Conservation (phyloP, 2,329 filamentous ascomycete species). For the Aspergillus niger region DNA sequence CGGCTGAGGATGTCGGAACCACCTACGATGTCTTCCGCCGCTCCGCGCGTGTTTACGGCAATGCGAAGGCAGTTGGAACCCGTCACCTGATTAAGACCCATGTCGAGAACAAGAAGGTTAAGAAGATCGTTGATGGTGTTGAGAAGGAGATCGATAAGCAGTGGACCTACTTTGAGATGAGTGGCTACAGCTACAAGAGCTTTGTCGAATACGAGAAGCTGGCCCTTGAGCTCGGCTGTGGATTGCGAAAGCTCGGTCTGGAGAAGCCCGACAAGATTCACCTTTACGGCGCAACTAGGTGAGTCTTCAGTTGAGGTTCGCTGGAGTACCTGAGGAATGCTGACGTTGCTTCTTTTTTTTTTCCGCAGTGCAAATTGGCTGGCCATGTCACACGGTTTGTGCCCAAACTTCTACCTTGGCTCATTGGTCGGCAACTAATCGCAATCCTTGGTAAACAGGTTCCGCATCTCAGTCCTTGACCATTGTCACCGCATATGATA, state of each 20-base stretch:
- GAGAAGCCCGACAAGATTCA: conserved; percentile 69
- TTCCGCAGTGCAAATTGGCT: conserved; percentile 73
- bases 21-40: conserved; percentile 76
- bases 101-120: conserved; percentile 82
- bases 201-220: conserved; percentile 77
- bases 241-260: conserved; percentile 73
- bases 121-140: conserved; percentile 82
- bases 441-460: conserved; percentile 38
- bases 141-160: conserved; percentile 82
- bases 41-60: conserved; percentile 64
- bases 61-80: conserved; percentile 67
- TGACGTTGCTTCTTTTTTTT: conserved; percentile 14
- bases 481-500: conserved; percentile 94
- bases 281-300: conserved; percentile 82
- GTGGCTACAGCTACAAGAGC: conserved; percentile 72
- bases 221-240: conserved; percentile 69
- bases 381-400: conserved; percentile 69
- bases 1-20: conserved; percentile 70
- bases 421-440: background rate
- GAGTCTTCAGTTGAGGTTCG: conserved; percentile 28
- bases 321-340: conserved; percentile 2
- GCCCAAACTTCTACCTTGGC: background rate
- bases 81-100: conserved; percentile 76
- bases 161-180: conserved; percentile 87
- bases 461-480: conserved; percentile 81